Evolutionary conservation across 2,329 filamentous ascomycete species (phyloP), one percentile per base, ranked within the genome.

Genomic region (Pseudogymnoascus sp.): DNA sequence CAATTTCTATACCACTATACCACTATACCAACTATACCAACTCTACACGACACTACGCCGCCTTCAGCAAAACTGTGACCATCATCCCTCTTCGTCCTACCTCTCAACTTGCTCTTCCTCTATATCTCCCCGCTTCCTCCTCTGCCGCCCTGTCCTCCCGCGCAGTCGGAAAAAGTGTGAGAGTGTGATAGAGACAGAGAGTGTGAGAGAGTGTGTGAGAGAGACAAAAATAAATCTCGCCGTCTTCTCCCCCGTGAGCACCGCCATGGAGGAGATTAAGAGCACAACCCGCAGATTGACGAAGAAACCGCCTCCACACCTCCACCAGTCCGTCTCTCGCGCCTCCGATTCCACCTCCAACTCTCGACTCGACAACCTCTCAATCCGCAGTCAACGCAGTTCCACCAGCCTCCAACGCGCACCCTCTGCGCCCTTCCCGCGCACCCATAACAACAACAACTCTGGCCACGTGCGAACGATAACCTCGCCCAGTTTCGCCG

Each of bases 321-420:
- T 28, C 58, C 35, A 62, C 52, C 52, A 63, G 18, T 41, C 58
- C 31, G 41, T 80, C 66, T 80, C 76, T 59, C 78, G 78, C 71
- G 78, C 76, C 72, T 75, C 81, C 76, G 81, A 84, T 77, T 76
- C 78, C 76, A 75, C 76, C 69, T 78, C 58, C 38, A 60, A 40
- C 58, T 60, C 58, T 31, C 33, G 58, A 41, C 58, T 79, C 76
- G 83, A 85, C 77, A 76, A 80, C 75, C 78, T 78, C 70, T 85
- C 82, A 68, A 75, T 86, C 69, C 79, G 80, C 75, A 86, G 82
- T 78, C 82, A 85, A 79, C 80, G 81, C 75, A 87, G 84, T 81
- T 85, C 84, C 68, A 80, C 82, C 70, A 86, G 82, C 74, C 78
- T 87, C 73, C 81, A 79, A 73, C 81, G 83, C 73, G 79, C 83